Percentiles rank a stretch among this genome's conserved stretches.
These are phyloP conservation scores for Microbotryomycetes sp. DNA, from an alignment of 1,284 basidiomycete species.

Conservation along the genomic window DNA sequence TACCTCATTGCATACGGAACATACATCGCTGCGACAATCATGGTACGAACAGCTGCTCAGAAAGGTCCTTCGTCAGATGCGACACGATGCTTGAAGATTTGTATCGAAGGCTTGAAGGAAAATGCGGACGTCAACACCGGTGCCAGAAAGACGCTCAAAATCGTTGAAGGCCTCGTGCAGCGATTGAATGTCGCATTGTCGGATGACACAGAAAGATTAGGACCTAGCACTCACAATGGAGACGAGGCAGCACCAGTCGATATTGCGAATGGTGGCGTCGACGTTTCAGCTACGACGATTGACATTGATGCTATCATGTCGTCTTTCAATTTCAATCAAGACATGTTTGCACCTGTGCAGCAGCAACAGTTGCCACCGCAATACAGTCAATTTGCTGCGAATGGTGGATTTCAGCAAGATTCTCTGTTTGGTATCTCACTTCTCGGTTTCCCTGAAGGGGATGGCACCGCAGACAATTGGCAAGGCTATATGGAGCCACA, in stretches of 20 bases:
- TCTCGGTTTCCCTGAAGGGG: neutral
- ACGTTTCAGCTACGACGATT: neutral
- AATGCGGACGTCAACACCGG: conserved; percentile 35
- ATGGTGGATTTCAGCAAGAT: neutral
- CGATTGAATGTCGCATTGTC: conserved; percentile 20
- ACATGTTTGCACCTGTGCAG: neutral
- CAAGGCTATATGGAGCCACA: too few species aligned
- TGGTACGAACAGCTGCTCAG: conserved; percentile 38
- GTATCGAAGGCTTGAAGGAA: conserved; percentile 33
- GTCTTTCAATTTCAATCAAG: neutral
- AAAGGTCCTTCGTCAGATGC: conserved; percentile 24
- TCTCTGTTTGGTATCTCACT: neutral
- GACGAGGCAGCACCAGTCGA: neutral
- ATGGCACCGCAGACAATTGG: too few species aligned
- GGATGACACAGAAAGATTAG: neutral
- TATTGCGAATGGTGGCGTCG: too few species aligned
- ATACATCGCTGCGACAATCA: conserved; percentile 39
- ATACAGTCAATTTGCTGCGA: neutral
- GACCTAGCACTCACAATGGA: neutral
- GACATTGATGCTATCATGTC: conserved; percentile 7
- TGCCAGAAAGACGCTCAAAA: conserved; percentile 28
- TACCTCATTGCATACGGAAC: conserved; percentile 41
- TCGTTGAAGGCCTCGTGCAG: conserved; percentile 27
- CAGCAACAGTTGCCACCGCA: neutral
- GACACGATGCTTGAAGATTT: conserved; percentile 26